Conservation (phyloP, 352 stramenopile genomes). For the Phytopythium cucurbitacearum region DNA sequence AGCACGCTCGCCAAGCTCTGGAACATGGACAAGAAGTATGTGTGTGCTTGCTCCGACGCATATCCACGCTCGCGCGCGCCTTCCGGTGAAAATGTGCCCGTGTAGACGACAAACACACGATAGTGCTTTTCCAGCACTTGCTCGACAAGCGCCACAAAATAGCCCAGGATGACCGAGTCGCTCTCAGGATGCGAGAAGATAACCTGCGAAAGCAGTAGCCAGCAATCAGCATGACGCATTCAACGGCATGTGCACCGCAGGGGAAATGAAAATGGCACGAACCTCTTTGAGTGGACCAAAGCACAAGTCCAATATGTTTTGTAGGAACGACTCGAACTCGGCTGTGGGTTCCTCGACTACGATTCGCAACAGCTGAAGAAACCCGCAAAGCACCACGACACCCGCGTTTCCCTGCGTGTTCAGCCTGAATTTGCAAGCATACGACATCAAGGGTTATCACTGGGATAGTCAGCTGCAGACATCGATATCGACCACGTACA, state of each 20-base stretch:
- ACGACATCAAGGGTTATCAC: not conserved
- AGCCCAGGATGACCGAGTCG: conserved; percentile 59
- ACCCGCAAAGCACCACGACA: conserved; percentile 69
- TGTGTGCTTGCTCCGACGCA: conserved; percentile 55
- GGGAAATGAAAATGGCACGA: not conserved
- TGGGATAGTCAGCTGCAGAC: not conserved
- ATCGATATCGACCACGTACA: conserved; percentile 32
- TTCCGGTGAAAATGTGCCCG: conserved; percentile 35
- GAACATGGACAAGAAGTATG: conserved; percentile 77
- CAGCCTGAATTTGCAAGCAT: conserved; percentile 25
- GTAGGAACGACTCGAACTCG: conserved; percentile 67
- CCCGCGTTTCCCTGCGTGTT: conserved; percentile 55
- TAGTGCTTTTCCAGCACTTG: conserved; percentile 80
- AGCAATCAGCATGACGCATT: not conserved
- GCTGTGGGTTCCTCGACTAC: conserved; percentile 73
- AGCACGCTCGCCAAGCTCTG: conserved; percentile 64
- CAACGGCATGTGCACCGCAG: not conserved
- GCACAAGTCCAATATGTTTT: conserved; percentile 74
- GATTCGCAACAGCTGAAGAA: conserved; percentile 73
- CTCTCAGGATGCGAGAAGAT: conserved; percentile 75
- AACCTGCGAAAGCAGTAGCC: conserved; percentile 18
- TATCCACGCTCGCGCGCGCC: conserved; percentile 55
- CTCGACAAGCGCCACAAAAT: conserved; percentile 69
- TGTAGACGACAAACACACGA: conserved; percentile 67
- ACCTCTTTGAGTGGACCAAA: conserved; percentile 80